Evolutionary conservation across 2,329 filamentous ascomycete genomes (phyloP).

Genomic region (Talaromyces albobiverticillius): DNA sequence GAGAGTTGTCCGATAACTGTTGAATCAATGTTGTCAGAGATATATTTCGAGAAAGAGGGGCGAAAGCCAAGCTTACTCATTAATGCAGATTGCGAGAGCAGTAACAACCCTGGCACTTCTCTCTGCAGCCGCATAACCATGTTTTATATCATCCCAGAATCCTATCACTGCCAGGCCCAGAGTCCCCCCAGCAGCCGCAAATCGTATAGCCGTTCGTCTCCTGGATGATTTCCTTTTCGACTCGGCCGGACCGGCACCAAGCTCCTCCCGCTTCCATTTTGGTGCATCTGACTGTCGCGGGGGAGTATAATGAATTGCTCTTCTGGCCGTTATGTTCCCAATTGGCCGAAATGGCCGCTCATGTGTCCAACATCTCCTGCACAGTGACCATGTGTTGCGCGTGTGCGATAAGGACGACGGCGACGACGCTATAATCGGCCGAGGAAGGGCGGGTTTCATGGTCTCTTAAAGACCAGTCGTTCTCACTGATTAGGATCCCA

Average conservation of each 20-base stretch:
- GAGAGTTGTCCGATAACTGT: constrained; percentile 81
- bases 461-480: background rate
- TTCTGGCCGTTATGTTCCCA: background rate
- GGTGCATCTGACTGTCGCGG: background rate
- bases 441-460: constrained; percentile 12
- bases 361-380: constrained; percentile 5
- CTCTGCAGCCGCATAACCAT: constrained; percentile 71
- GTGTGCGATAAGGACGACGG: background rate
- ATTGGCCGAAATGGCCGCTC: background rate
- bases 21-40: background rate
- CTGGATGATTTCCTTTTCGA: constrained; percentile 3
- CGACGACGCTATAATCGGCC: background rate
- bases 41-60: background rate
- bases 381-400: constrained; percentile 5
- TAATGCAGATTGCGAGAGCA: constrained; percentile 76
- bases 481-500: background rate
- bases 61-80: constrained; percentile 66
- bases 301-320: constrained; percentile 4
- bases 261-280: background rate
- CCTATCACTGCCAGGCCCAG: constrained; percentile 46
- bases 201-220: constrained; percentile 27
- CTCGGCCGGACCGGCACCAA: background rate
- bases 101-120: constrained; percentile 75
- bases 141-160: constrained; percentile 66
- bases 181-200: constrained; percentile 30